These are phyloP conservation scores for Tolypocladium cylindrosporum DNA, from an alignment of 2,329 filamentous ascomycete species.

Conservation along the genomic window DNA sequence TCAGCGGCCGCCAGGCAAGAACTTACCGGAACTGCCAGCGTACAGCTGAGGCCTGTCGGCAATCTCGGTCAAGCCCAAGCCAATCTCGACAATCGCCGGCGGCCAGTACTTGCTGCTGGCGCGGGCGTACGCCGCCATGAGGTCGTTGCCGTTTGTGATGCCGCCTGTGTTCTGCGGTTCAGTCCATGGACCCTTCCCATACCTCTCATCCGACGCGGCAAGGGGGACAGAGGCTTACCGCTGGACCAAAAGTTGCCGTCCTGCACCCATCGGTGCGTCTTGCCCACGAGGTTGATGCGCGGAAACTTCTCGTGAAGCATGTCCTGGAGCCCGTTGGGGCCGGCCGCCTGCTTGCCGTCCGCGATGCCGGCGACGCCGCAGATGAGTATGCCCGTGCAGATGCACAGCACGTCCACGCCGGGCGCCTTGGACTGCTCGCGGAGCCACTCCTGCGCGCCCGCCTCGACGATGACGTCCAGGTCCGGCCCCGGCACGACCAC, in stretches of 20 bases:
- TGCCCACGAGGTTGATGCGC: slow-evolving; percentile 30
- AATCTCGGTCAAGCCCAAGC: slow-evolving; percentile 33
- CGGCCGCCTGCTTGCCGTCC: slow-evolving; percentile 34
- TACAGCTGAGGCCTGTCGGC: slow-evolving; percentile 38
- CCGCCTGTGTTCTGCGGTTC: slow-evolving; percentile 25
- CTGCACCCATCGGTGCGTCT: slow-evolving; percentile 37
- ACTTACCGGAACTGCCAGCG: slow-evolving; percentile 20
- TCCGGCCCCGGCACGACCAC: slow-evolving; percentile 41
- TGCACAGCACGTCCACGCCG: slow-evolving; percentile 36
- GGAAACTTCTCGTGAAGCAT: slow-evolving; percentile 26
- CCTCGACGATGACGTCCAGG: slow-evolving; percentile 20
- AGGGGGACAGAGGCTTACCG: slow-evolving; percentile 24
- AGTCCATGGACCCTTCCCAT: neutral
- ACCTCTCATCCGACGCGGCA: too few relatives aligned
- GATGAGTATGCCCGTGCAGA: slow-evolving; percentile 41
- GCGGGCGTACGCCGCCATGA: slow-evolving; percentile 41
- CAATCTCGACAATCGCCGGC: slow-evolving; percentile 31
- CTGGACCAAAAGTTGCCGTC: slow-evolving; percentile 47
- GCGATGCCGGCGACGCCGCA: slow-evolving; percentile 38
- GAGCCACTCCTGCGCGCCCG: slow-evolving; percentile 31
- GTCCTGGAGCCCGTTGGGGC: slow-evolving; percentile 33
- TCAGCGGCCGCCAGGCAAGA: slow-evolving; percentile 28
- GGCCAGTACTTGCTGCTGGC: slow-evolving; percentile 32
- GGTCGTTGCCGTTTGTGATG: slow-evolving; percentile 46
- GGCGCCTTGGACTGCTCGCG: slow-evolving; percentile 24